These are phyloP conservation scores for Monascus ruber DNA, from an alignment of 2,329 filamentous ascomycete genomes.

Conservation along the genomic window DNA sequence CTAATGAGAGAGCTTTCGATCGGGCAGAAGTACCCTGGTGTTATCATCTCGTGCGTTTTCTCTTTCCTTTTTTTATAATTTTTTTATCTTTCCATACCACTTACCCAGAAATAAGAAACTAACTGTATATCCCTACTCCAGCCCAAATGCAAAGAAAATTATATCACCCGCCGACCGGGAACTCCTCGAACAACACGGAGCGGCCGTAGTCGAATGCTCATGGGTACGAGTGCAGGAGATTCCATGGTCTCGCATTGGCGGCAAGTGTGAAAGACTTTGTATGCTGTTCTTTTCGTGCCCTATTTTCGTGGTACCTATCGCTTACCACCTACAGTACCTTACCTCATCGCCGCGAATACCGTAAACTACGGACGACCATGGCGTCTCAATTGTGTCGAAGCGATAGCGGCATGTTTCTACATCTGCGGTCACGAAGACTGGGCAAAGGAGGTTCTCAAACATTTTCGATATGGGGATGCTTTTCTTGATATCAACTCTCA, in stretches of 20 bases:
- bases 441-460: conserved; percentile 70
- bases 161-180: conserved; percentile 73
- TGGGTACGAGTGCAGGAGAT: conserved; percentile 91
- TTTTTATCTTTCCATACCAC: background rate
- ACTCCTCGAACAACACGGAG: conserved; percentile 76
- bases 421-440: conserved; percentile 89
- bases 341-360: conserved; percentile 89
- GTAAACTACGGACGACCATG: conserved; percentile 97
- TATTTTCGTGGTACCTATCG: background rate
- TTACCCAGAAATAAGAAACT: background rate
- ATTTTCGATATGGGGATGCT: conserved; percentile 77
- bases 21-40: conserved; percentile 81
- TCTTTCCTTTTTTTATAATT: background rate
- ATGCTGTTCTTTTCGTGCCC: conserved; percentile 9
- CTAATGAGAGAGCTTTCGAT: conserved; percentile 88
- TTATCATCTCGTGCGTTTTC: conserved; percentile 63
- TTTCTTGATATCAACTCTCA: conserved; percentile 86
- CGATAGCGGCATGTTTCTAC: conserved; percentile 79
- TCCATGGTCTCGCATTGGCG: conserved; percentile 81
- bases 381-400: conserved; percentile 91
- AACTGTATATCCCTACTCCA: conserved; percentile 9
- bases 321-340: conserved; percentile 50
- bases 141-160: conserved; percentile 76
- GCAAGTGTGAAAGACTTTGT: conserved; percentile 74
- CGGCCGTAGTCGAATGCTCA: conserved; percentile 91